Conservation (phyloP, 1,284 basidiomycete genomes). For the Malassezia pachydermatis region DNA sequence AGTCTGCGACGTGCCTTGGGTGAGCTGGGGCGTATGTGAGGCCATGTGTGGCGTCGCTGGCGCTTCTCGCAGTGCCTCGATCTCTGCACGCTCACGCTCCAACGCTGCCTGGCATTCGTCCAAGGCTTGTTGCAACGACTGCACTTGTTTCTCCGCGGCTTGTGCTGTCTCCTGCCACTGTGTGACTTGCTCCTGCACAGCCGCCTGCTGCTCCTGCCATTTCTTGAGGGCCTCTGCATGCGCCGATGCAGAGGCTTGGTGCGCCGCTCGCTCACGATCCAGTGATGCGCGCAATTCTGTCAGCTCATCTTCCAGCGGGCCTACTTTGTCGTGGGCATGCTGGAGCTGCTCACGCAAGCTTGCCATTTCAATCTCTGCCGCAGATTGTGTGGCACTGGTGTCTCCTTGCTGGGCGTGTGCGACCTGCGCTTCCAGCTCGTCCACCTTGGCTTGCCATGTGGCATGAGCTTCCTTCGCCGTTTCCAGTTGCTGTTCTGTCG, state of each 20-base stretch:
- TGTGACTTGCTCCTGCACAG: constrained; percentile 55
- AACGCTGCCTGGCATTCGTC: constrained; percentile 76
- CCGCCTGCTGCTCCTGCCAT: constrained; percentile 59
- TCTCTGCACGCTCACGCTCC: constrained; percentile 81
- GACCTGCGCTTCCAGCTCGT: constrained; percentile 13
- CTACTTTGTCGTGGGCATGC: constrained; percentile 69
- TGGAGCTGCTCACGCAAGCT: constrained; percentile 72
- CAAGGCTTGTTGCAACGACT: constrained; percentile 64
- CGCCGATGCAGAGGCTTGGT: not conserved
- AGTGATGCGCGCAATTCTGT: constrained; percentile 56
- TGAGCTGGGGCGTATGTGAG: constrained; percentile 53
- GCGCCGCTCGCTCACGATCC: not conserved
- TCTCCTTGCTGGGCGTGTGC: constrained; percentile 21
- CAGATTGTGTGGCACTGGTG: constrained; percentile 54
- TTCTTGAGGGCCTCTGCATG: constrained; percentile 58
- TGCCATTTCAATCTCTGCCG: constrained; percentile 81
- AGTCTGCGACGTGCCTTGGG: constrained; percentile 14
- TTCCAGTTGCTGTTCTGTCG: constrained; percentile 44
- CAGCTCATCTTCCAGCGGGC: constrained; percentile 68
- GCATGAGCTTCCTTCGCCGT: constrained; percentile 16
- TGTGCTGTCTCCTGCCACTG: constrained; percentile 56
- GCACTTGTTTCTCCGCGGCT: constrained; percentile 47
- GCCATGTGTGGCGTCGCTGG: constrained; percentile 51
- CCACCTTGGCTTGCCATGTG: constrained; percentile 16
- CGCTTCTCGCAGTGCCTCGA: constrained; percentile 67